Conservation (phyloP, 1,284 basidiomycete species). For the Naganishia sp. region DNA sequence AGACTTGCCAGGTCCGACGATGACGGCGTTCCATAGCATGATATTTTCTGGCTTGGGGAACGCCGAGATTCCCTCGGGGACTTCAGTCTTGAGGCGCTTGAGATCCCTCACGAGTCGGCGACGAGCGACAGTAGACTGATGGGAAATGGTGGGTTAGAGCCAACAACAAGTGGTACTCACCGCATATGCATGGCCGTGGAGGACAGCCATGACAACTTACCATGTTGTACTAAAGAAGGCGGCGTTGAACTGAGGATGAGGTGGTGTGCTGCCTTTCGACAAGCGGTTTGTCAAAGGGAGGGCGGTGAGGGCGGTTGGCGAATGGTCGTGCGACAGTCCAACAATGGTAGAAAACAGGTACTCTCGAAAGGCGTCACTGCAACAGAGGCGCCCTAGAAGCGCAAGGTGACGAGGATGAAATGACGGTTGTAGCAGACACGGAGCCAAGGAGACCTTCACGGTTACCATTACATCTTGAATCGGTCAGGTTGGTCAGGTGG, state of each 20-base stretch:
- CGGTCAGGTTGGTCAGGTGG: too few species aligned
- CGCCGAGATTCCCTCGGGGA: conserved; percentile 92
- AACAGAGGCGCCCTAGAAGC: too few species aligned
- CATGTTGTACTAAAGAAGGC: not conserved
- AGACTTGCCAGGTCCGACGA: conserved; percentile 87
- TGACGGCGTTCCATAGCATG: conserved; percentile 99
- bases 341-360: not conserved
- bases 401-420: too few species aligned
- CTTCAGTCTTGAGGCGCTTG: conserved; percentile 89
- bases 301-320: too few species aligned
- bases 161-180: not conserved
- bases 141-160: not conserved
- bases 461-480: too few species aligned
- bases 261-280: not conserved
- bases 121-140: conserved; percentile 78
- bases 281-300: conserved; percentile 9
- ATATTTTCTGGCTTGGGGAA: conserved; percentile 97
- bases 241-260: too few species aligned
- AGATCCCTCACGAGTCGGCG: conserved; percentile 93
- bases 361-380: not conserved
- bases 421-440: too few species aligned
- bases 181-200: not conserved
- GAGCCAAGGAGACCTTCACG: too few species aligned
- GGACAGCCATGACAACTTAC: not conserved
- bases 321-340: not conserved